Evolutionary conservation across 2,329 filamentous ascomycete species (phyloP).

Genomic region (Nigrograna mackinnonii): DNA sequence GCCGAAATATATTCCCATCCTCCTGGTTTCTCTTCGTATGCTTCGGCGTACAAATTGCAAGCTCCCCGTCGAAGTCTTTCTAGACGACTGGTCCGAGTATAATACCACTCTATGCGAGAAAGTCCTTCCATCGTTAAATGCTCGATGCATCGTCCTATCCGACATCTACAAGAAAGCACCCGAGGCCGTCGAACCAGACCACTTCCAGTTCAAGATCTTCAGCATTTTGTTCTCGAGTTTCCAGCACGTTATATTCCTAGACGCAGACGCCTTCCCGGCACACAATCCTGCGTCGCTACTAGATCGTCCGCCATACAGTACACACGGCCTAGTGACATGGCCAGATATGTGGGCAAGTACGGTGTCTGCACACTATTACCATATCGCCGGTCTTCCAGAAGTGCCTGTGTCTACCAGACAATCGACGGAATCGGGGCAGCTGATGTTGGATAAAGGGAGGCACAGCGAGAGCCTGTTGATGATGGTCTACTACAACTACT

Average conservation of each 20-base stretch:
- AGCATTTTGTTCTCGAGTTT: constrained; percentile 63
- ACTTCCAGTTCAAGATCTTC: constrained; percentile 61
- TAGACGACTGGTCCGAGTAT: constrained; percentile 40
- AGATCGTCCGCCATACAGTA: too few relatives aligned
- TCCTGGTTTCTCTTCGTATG: too few relatives aligned
- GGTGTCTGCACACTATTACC: too few relatives aligned
- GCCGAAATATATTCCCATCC: too few relatives aligned
- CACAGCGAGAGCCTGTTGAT: constrained; percentile 54
- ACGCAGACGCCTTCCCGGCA: constrained; percentile 60
- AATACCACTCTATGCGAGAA: constrained; percentile 42
- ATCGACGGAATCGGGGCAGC: constrained; percentile 55
- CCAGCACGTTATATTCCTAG: constrained; percentile 62
- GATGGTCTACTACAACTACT: constrained; percentile 59
- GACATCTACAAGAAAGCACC: constrained; percentile 21
- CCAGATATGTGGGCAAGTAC: too few relatives aligned
- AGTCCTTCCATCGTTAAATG: constrained; percentile 42
- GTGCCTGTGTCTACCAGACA: too few relatives aligned
- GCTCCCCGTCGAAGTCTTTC: constrained; percentile 53
- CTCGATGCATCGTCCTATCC: constrained; percentile 40
- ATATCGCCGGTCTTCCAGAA: too few relatives aligned
- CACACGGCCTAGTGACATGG: too few relatives aligned
- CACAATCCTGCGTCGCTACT: constrained; percentile 49
- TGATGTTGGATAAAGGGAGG: constrained; percentile 53
- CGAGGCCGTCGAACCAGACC: constrained; percentile 19
- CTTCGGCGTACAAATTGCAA: constrained; percentile 58